phyloP scores from a whole-genome alignment of 768 basidiomycete genomes.

The Hebeloma cylindrosporum region DNA sequence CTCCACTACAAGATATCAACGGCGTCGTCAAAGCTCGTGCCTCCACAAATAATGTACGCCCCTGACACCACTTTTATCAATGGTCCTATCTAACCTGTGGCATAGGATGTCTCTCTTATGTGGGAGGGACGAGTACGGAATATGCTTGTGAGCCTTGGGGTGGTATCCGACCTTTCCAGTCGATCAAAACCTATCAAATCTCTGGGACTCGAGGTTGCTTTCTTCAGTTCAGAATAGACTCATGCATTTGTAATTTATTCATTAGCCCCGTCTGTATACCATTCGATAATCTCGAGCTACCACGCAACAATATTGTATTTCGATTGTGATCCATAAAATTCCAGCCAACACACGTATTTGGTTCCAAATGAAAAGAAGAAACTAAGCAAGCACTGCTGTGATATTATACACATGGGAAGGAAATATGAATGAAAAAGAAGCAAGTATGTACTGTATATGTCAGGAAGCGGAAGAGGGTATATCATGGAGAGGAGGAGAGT shows the following conservation, averaged over 20 bases:
- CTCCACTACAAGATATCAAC: conserved; percentile 43
- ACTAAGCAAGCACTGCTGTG: neutral
- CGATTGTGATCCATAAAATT: neutral
- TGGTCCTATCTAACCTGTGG: neutral
- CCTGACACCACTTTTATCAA: neutral
- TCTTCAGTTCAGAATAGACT: conserved; percentile 67
- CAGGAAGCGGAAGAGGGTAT: neutral
- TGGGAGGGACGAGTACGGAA: conserved; percentile 94
- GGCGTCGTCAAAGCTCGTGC: conserved; percentile 90
- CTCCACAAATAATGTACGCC: conserved; percentile 83
- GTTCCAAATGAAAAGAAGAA: neutral
- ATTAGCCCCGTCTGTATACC: neutral
- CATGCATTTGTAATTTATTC: neutral
- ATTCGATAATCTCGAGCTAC: no score
- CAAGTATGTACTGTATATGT: no score
- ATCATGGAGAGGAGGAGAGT: neutral
- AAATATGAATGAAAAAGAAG: neutral
- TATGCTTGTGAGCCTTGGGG: conserved; percentile 85
- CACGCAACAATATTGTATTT: neutral
- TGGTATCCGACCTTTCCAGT: conserved; percentile 87
- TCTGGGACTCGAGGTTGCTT: conserved; percentile 90
- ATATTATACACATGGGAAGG: neutral
- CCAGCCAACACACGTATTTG: neutral
- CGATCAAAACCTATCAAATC: conserved; percentile 85
- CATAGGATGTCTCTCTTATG: conserved; percentile 82